Evolutionary conservation across 2,329 filamentous ascomycete species (phyloP).

Genomic region (Fusarium sp.): DNA sequence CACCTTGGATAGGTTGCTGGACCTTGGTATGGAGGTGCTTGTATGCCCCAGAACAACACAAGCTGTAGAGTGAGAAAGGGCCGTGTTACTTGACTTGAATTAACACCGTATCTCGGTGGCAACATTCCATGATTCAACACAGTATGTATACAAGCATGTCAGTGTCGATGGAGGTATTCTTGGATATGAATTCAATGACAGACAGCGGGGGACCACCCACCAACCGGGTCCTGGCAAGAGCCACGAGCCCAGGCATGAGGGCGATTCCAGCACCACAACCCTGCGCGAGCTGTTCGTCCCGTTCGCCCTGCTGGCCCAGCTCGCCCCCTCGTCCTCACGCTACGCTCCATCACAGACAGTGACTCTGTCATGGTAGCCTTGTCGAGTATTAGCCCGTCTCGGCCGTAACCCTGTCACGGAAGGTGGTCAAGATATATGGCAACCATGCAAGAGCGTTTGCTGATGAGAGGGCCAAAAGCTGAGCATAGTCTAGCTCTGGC

Average conservation of each 20-base stretch:
- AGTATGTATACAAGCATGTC: slow-evolving; percentile 34
- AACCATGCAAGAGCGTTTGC: slow-evolving; percentile 23
- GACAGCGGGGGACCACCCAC: slow-evolving; percentile 45
- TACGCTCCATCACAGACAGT: slow-evolving; percentile 34
- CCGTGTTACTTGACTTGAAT: slow-evolving; percentile 26
- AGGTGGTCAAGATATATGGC: slow-evolving; percentile 41
- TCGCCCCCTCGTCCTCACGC: slow-evolving; percentile 39
- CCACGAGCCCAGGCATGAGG: slow-evolving; percentile 41
- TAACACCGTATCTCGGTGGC: slow-evolving; percentile 29
- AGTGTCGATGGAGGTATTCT: slow-evolving; percentile 32
- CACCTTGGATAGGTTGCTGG: slow-evolving; percentile 27
- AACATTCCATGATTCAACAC: slow-evolving; percentile 5
- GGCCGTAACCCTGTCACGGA: slow-evolving; percentile 47
- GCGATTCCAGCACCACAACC: slow-evolving; percentile 40
- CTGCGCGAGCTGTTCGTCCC: slow-evolving; percentile 42
- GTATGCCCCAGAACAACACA: slow-evolving; percentile 5
- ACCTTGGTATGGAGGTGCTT: slow-evolving; percentile 23
- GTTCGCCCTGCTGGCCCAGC: slow-evolving; percentile 43
- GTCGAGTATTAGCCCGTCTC: slow-evolving; percentile 44
- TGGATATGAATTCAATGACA: slow-evolving; percentile 38
- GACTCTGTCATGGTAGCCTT: slow-evolving; percentile 44
- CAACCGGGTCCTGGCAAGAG: slow-evolving; percentile 45
- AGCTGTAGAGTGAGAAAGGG: slow-evolving; percentile 23
- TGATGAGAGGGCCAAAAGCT: slow-evolving; percentile 35
- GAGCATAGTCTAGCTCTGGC: slow-evolving; percentile 22